A percentile compares a stretch with the other conserved stretches of the same genome.
These are phyloP conservation scores for Silene vulgaris DNA, from an alignment of 179 eudicot species.

Conservation along the genomic window DNA sequence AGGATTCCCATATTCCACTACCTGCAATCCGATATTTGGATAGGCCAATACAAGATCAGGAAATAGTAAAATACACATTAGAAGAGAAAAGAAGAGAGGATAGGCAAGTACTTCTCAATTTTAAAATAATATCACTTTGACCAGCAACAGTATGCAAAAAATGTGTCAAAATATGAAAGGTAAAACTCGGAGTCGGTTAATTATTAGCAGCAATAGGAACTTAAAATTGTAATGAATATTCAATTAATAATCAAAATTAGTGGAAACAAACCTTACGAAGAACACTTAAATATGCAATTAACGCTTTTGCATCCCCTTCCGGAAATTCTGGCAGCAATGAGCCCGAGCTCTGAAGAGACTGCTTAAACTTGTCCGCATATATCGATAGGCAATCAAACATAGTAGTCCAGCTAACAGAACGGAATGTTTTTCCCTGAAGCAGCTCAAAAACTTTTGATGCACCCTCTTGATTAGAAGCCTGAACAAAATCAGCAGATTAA, in stretches of 20 bases:
- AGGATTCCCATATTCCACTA: constrained; percentile 78
- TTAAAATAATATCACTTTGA: not conserved
- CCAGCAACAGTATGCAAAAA: not conserved
- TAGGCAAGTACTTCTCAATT: not conserved
- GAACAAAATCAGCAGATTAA: constrained; percentile 22
- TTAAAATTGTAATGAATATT: not conserved
- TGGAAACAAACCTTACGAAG: constrained; percentile 60
- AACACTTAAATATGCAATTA: constrained; percentile 80
- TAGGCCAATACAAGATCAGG: not conserved
- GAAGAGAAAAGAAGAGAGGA: not conserved
- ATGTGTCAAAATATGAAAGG: constrained; percentile 1
- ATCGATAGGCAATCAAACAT: constrained; percentile 80
- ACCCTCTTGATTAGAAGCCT: constrained; percentile 90
- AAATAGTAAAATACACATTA: not conserved
- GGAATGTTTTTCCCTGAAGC: constrained; percentile 77
- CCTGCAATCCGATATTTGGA: constrained; percentile 38
- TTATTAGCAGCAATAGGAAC: constrained; percentile 1
- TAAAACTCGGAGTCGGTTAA: not conserved
- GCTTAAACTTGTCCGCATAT: constrained; percentile 85
- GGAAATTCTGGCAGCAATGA: constrained; percentile 82
- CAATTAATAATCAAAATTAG: not conserved
- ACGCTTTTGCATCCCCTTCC: constrained; percentile 96
- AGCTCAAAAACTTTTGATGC: constrained; percentile 80
- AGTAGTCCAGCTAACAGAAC: constrained; percentile 91
- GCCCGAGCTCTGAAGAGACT: constrained; percentile 72